These are phyloP conservation scores for Halocafeteria seosinensis DNA, from an alignment of 108 stramenopile genomes.

Conservation along the genomic window DNA sequence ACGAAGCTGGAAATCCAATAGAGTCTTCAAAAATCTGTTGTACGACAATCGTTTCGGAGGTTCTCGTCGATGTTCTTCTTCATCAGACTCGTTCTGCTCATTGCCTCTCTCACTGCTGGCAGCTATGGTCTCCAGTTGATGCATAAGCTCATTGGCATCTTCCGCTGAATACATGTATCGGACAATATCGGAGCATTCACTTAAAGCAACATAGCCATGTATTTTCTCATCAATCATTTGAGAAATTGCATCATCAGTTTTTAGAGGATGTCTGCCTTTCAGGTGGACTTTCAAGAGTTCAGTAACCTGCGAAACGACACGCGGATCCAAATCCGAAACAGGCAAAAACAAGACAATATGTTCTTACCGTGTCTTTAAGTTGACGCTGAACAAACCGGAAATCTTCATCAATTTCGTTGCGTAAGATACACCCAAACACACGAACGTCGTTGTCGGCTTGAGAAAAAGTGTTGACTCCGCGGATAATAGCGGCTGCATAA, in stretches of 20 bases:
- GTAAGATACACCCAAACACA: slow-evolving; percentile 15
- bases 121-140: neutral
- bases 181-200: slow-evolving; percentile 15
- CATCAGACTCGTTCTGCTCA: neutral
- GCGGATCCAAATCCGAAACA: too few species aligned
- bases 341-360: too few species aligned
- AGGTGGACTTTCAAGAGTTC: slow-evolving; percentile 13
- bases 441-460: slow-evolving; percentile 2
- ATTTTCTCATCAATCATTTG: neutral
- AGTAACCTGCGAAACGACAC: too few species aligned
- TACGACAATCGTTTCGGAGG: neutral
- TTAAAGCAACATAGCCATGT: neutral
- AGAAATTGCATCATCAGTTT: slow-evolving; percentile 2
- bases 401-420: slow-evolving; percentile 25
- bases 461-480: slow-evolving; percentile 4
- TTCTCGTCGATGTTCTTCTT: neutral
- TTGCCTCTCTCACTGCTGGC: neutral
- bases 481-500: slow-evolving; percentile 9
- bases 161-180: slow-evolving; percentile 14
- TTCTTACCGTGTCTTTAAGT: slow-evolving; percentile 11
- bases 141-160: neutral
- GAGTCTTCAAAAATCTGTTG: neutral
- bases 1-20: slow-evolving; percentile 14
- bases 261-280: slow-evolving; percentile 8
- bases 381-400: slow-evolving; percentile 14